Percentiles rank a stretch among this genome's conserved stretches.
Evolutionary conservation across 2,329 filamentous ascomycete genomes (phyloP).

Genomic region (Colletotrichum cereale): DNA sequence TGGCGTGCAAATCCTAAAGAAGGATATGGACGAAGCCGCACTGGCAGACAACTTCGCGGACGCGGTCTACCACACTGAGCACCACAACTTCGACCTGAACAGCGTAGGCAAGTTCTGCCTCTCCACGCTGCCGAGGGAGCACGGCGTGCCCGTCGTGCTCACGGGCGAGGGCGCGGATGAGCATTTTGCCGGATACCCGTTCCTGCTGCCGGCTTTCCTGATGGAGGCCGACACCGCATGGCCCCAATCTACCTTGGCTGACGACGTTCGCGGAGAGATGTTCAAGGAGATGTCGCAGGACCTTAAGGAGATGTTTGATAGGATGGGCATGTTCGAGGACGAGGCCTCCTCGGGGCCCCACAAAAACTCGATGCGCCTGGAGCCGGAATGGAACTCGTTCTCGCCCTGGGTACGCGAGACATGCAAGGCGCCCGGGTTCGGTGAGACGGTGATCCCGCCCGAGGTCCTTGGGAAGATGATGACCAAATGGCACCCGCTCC

Average conservation of each 20-base stretch:
- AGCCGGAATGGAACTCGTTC: conserved; percentile 36
- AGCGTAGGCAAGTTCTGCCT: conserved; percentile 64
- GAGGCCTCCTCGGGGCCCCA: conserved; percentile 13
- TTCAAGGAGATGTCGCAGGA: conserved; percentile 32
- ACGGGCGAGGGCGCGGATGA: conserved; percentile 67
- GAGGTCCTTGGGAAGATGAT: conserved; percentile 44
- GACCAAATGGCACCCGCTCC: conserved; percentile 48
- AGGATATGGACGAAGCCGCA: conserved; percentile 45
- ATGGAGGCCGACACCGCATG: conserved; percentile 60
- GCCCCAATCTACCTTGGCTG: conserved; percentile 43
- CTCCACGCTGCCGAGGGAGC: conserved; percentile 56
- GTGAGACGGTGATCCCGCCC: conserved; percentile 32
- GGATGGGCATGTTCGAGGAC: conserved; percentile 38
- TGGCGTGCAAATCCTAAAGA: conserved; percentile 47
- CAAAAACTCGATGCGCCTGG: conserved; percentile 19
- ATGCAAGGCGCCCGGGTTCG: conserved; percentile 40
- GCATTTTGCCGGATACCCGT: conserved; percentile 65
- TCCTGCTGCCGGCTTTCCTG: conserved; percentile 60
- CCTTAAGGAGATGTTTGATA: conserved; percentile 32
- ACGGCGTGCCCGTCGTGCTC: conserved; percentile 66
- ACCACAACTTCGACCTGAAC: conserved; percentile 61
- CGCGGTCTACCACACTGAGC: conserved; percentile 49
- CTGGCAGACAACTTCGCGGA: conserved; percentile 49
- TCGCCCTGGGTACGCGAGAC: conserved; percentile 38
- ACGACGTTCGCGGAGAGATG: conserved; percentile 23